Conservation (phyloP, 1,139 yeast species). For the Diutina ranongensis region DNA sequence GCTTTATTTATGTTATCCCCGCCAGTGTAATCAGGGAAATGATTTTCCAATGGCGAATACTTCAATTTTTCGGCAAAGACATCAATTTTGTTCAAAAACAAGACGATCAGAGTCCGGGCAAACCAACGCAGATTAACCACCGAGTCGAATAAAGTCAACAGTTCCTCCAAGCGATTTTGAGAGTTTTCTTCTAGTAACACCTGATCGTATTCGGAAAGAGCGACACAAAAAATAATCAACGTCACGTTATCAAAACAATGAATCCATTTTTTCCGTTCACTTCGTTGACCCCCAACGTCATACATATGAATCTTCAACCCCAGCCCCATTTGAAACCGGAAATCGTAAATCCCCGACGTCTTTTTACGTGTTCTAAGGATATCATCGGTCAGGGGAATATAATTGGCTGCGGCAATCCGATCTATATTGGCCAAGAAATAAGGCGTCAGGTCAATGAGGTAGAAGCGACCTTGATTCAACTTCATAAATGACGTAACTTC, state of each 20-base stretch:
- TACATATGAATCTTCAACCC: slow-evolving; percentile 67
- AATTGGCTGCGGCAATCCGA: slow-evolving; percentile 49
- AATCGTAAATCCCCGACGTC: slow-evolving; percentile 87
- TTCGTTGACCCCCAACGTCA: slow-evolving; percentile 92
- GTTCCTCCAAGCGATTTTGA: slow-evolving; percentile 79
- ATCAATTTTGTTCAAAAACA: slow-evolving; percentile 83
- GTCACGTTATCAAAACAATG: slow-evolving; percentile 93
- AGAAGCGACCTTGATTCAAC: slow-evolving; percentile 61
- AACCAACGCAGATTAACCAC: slow-evolving; percentile 95
- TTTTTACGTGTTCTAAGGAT: slow-evolving; percentile 80
- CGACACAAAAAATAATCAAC: slow-evolving; percentile 79
- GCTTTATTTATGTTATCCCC: slow-evolving; percentile 85
- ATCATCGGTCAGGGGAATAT: slow-evolving; percentile 66
- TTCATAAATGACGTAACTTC: slow-evolving; percentile 47
- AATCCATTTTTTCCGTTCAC: slow-evolving; percentile 91
- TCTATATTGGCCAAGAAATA: slow-evolving; percentile 64
- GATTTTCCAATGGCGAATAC: slow-evolving; percentile 67
- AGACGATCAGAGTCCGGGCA: slow-evolving; percentile 70
- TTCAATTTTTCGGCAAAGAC: slow-evolving; percentile 80
- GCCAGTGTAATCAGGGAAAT: slow-evolving; percentile 86
- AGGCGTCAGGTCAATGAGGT: slow-evolving; percentile 76
- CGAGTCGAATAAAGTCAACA: slow-evolving; percentile 75
- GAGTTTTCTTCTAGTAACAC: slow-evolving; percentile 66
- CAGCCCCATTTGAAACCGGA: slow-evolving; percentile 60
- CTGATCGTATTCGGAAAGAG: slow-evolving; percentile 85